phyloP scores from a whole-genome alignment of 371 early-diverging fungal genomes.

The Apophysomyces elegans region DNA sequence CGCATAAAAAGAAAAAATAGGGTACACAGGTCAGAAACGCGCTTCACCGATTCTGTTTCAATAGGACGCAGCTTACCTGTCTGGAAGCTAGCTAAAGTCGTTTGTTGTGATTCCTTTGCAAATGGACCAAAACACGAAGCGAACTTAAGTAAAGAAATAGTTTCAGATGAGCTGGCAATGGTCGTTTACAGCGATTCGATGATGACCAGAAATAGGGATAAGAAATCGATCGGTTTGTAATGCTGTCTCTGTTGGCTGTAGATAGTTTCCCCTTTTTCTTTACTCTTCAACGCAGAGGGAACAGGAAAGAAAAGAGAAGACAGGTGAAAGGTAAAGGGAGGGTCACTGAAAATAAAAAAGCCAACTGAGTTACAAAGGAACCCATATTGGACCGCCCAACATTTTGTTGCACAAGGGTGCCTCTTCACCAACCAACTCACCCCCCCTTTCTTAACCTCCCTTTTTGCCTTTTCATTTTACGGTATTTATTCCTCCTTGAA shows the following conservation, averaged over 20 bases:
- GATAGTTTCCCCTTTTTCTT: no score
- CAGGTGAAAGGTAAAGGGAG: neutral
- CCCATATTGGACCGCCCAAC: constrained; percentile 10
- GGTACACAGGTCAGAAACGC: neutral
- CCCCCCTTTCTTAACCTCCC: constrained; percentile 2
- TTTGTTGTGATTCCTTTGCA: constrained; percentile 10
- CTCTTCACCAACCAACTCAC: constrained; percentile 9
- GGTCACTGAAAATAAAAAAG: neutral
- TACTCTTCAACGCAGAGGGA: neutral
- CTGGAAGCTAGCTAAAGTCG: neutral
- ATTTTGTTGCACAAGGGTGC: constrained; percentile 9
- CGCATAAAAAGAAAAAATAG: constrained; percentile 1
- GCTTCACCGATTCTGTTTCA: neutral
- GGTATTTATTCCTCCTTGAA: constrained; percentile 5
- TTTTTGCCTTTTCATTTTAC: constrained; percentile 8
- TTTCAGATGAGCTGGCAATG: constrained; percentile 2
- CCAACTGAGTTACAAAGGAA: constrained; percentile 9
- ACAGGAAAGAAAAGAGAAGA: neutral
- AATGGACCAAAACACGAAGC: constrained; percentile 7
- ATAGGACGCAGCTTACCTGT: constrained; percentile 4
- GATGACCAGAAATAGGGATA: neutral
- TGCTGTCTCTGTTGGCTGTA: neutral
- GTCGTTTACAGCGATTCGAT: neutral
- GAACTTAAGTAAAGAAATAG: constrained; percentile 3
- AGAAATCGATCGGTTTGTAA: neutral